Percentiles rank a stretch among this genome's conserved stretches.
phyloP scores from a whole-genome alignment of 2,329 filamentous ascomycete species.

The Sarocladium kiliense region DNA sequence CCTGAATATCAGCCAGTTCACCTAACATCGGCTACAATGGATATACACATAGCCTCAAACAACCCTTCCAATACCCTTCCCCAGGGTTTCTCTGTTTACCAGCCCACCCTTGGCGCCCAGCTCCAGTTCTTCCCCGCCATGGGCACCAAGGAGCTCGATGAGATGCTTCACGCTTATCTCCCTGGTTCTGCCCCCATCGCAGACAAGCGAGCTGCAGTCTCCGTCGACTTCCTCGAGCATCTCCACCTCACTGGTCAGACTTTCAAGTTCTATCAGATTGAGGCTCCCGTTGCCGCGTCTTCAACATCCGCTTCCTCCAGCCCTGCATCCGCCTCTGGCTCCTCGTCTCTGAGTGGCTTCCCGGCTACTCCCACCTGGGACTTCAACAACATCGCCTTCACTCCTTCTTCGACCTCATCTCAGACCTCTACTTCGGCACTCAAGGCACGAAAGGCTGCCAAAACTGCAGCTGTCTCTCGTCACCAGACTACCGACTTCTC shows the following conservation, averaged over 20 bases:
- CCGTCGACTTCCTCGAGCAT: constrained; percentile 55
- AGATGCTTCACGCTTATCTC: constrained; percentile 54
- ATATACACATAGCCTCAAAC: background rate
- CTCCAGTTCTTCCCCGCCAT: constrained; percentile 64
- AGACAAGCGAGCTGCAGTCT: constrained; percentile 54
- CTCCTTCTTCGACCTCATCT: constrained; percentile 24
- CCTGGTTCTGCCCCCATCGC: constrained; percentile 46
- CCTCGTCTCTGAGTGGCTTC: constrained; percentile 43
- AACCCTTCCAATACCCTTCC: constrained; percentile 16
- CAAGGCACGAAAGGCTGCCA: background rate
- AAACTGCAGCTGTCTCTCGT: constrained; percentile 16
- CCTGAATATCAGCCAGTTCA: background rate
- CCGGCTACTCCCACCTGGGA: constrained; percentile 44
- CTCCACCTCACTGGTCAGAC: constrained; percentile 48
- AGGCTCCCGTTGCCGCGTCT: constrained; percentile 23
- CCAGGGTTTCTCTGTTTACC: constrained; percentile 55
- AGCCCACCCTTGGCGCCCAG: constrained; percentile 49
- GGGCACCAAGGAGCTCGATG: constrained; percentile 55
- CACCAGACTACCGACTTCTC: constrained; percentile 39
- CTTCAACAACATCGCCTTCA: constrained; percentile 34
- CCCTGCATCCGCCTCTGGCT: constrained; percentile 32
- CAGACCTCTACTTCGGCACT: constrained; percentile 19
- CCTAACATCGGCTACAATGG: background rate
- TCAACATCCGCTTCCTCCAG: constrained; percentile 1
- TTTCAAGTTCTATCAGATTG: constrained; percentile 57